Percentiles rank a stretch among this genome's conserved stretches.
phyloP scores from a whole-genome alignment of 2,329 filamentous ascomycete species.

The Fragosphaeria purpurea region DNA sequence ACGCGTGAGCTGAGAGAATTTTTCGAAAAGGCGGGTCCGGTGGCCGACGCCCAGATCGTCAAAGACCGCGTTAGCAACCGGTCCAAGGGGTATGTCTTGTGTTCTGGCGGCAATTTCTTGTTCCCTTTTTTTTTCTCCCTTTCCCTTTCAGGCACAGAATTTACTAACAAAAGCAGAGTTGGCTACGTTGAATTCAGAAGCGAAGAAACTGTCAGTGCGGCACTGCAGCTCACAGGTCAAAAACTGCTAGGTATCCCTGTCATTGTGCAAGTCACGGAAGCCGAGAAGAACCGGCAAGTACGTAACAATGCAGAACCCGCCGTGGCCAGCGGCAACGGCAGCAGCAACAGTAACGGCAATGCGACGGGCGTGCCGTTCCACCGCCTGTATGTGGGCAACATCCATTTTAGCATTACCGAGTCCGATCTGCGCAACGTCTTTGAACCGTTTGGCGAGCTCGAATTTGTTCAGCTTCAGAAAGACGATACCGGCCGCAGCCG shows the following conservation, averaged over 20 bases:
- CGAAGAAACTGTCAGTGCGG: slow-evolving; percentile 85
- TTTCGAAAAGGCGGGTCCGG: slow-evolving; percentile 88
- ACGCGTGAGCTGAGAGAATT: slow-evolving; percentile 90
- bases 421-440: slow-evolving; percentile 93
- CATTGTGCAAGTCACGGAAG: slow-evolving; percentile 96
- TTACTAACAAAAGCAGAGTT: slow-evolving; percentile 49
- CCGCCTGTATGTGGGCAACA: slow-evolving; percentile 96
- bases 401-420: slow-evolving; percentile 98
- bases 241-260: slow-evolving; percentile 97
- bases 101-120: neutral
- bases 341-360: slow-evolving; percentile 36
- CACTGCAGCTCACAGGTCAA: slow-evolving; percentile 96
- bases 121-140: neutral
- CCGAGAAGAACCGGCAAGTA: slow-evolving; percentile 97
- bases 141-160: too few relatives aligned
- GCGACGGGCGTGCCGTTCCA: slow-evolving; percentile 87
- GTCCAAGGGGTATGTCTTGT: slow-evolving; percentile 74
- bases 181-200: slow-evolving; percentile 98
- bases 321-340: slow-evolving; percentile 56
- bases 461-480: slow-evolving; percentile 95
- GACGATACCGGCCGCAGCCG: slow-evolving; percentile 84
- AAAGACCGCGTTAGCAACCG: slow-evolving; percentile 94
- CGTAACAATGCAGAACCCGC: slow-evolving; percentile 58
- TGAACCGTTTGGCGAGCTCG: slow-evolving; percentile 92
- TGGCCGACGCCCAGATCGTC: slow-evolving; percentile 96